Evolutionary conservation across 305 asterid genomes (phyloP).

Genomic region (Fraxinus paxiana): DNA sequence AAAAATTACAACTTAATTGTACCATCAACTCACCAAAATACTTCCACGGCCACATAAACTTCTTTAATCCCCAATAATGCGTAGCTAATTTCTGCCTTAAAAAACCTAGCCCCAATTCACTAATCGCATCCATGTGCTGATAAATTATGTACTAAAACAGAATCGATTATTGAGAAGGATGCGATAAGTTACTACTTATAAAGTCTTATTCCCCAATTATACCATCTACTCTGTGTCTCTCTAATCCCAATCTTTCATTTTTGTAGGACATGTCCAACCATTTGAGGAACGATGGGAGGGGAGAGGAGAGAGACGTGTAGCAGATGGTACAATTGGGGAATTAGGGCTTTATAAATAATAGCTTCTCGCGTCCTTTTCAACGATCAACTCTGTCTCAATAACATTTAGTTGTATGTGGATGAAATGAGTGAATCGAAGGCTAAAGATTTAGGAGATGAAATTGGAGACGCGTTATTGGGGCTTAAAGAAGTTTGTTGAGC

Average conservation of each 20-base stretch:
- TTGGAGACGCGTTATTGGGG: neutral
- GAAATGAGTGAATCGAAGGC: neutral
- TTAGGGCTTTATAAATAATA: neutral
- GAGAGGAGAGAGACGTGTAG: neutral
- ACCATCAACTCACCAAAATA: neutral
- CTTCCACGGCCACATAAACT: neutral
- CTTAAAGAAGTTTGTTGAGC: neutral
- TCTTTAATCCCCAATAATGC: neutral
- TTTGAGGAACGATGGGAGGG: neutral
- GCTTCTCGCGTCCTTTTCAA: neutral
- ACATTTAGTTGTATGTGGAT: neutral
- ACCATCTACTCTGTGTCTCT: neutral
- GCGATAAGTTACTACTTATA: neutral
- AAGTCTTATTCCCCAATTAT: neutral
- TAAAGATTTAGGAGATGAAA: neutral
- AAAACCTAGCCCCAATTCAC: neutral
- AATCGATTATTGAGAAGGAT: neutral
- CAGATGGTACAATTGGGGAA: neutral
- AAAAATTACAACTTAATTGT: too few relatives aligned
- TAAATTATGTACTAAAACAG: neutral
- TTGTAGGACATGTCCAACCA: neutral
- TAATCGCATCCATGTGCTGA: neutral
- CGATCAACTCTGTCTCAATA: neutral
- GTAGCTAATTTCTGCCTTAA: neutral
- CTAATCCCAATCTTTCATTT: neutral